Evolutionary conservation across 495 filamentous ascomycete genomes (phyloP).

Genomic region (Parathielavia appendiculata): DNA sequence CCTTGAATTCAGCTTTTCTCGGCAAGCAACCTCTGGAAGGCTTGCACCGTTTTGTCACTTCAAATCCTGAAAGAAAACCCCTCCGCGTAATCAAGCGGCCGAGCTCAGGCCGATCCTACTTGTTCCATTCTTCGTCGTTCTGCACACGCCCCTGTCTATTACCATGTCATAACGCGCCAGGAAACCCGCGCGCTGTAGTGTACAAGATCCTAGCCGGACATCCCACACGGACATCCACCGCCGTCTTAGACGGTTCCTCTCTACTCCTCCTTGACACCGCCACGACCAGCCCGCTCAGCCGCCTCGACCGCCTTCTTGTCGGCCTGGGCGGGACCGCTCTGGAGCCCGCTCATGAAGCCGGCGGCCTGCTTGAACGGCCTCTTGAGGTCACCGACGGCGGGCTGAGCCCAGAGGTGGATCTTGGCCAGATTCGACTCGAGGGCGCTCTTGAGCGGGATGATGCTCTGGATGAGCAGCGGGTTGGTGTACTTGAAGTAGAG

Average conservation of each 20-base stretch:
- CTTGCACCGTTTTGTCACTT: too few relatives aligned
- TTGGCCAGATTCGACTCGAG: slow-evolving; percentile 92
- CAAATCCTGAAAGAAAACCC: too few relatives aligned
- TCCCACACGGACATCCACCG: background rate
- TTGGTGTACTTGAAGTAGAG: slow-evolving; percentile 99
- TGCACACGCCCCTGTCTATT: background rate
- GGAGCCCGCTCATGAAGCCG: slow-evolving; percentile 70
- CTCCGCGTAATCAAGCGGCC: background rate
- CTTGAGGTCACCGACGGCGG: slow-evolving; percentile 88
- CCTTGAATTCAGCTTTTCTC: too few relatives aligned
- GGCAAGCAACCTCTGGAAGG: too few relatives aligned
- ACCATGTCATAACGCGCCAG: background rate
- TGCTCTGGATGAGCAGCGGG: slow-evolving; percentile 95
- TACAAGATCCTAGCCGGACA: slow-evolving; percentile 6
- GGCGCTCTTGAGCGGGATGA: slow-evolving; percentile 93
- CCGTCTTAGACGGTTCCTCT: slow-evolving; percentile 1
- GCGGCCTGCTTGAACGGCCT: slow-evolving; percentile 85
- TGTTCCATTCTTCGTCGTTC: background rate
- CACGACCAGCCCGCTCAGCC: slow-evolving; percentile 78
- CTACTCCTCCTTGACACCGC: slow-evolving; percentile 89
- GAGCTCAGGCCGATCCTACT: background rate
- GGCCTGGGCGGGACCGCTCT: slow-evolving; percentile 70
- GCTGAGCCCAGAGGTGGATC: slow-evolving; percentile 86
- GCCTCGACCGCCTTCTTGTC: slow-evolving; percentile 94
- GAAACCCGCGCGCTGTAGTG: background rate